Base-by-base conservation (phyloP, 805 yeast species). In the Lipomyces kockii region DNA sequence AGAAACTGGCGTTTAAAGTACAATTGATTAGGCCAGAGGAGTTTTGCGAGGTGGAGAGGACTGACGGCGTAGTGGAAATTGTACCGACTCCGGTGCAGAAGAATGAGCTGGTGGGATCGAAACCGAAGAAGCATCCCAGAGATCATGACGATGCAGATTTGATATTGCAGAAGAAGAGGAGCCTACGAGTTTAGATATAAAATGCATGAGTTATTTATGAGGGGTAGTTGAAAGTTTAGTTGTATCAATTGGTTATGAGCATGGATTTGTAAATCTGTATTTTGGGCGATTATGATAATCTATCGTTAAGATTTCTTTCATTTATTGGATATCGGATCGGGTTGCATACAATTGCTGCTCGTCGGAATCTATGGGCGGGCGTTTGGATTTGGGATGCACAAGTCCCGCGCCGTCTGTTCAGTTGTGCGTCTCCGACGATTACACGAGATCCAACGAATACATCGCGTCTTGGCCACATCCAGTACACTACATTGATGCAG, bases 1-100 rank as follows among this genome's bases (percentile, higher is more conserved):
- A 37, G 60, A 64, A 58, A 43, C 58, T 67, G 25, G 32, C 70
- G 25, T 67, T 67, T 43, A 51, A 22, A 35, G 57, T 62, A 9
- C 39, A 32, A 46, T 60, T 67, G 32, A 46, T 60, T 6, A n/a
- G 52, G 35, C 68, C 68, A 22, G 51, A 43, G 14, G 57, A 57
- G 57, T 64, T 56, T 56, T 34, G 60, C 14, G 29, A 7, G 6
- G 61, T 60, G 14, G 60, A 39, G 20, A 65, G 68, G 34, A n/a
- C 32, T 25, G 27, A 58, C 9, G 63, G 66, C 11, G 49, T 17
- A 9, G 49, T 56, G 17, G 34, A 32, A 53, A 22, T 63, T 34
- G n/a, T 20, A 17, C 34, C n/a, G 60, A 46, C 62, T 37, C 25
- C 22, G 34, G 63, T 52, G 12, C 61, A n/a, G 62, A 51, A 32